phyloP scores from a whole-genome alignment of 2,329 filamentous ascomycete genomes.

The Fusarium tricinctum region DNA sequence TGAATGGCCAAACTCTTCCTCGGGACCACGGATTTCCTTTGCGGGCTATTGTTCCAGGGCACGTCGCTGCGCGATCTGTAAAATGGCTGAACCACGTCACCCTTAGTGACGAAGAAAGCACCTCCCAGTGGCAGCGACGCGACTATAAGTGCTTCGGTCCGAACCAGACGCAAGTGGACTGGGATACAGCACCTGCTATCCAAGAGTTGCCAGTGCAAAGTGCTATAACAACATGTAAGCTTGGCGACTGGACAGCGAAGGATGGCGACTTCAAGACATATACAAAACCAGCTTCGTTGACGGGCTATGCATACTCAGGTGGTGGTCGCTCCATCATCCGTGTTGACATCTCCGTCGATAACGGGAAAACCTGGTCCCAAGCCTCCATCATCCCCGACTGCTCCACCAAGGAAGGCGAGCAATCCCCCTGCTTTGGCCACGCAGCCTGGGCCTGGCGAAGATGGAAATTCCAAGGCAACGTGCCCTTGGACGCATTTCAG shows the following conservation, averaged over 20 bases:
- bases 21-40: conserved; percentile 77
- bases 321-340: conserved; percentile 75
- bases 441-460: conserved; percentile 74
- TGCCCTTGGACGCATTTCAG: conserved; percentile 56
- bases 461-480: conserved; percentile 69
- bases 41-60: conserved; percentile 73
- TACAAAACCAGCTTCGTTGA: conserved; percentile 57
- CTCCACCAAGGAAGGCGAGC: conserved; percentile 45
- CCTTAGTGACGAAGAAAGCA: conserved; percentile 75
- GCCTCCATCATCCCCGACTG: conserved; percentile 70
- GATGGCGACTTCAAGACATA: conserved; percentile 3
- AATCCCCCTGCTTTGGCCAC: conserved; percentile 57
- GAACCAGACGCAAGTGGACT: conserved; percentile 71
- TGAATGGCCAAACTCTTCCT: conserved; percentile 75
- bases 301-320: conserved; percentile 77
- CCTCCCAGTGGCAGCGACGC: conserved; percentile 74
- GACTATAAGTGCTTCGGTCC: conserved; percentile 80
- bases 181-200: conserved; percentile 73
- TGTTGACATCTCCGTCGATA: conserved; percentile 76
- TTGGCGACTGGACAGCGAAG: conserved; percentile 55
- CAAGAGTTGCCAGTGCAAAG: conserved; percentile 78
- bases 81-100: conserved; percentile 78
- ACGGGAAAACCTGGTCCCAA: conserved; percentile 74
- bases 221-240: conserved; percentile 69
- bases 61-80: conserved; percentile 75